Base-by-base conservation (phyloP, 805 yeast genomes). In the Kluyveromyces starmeri region DNA sequence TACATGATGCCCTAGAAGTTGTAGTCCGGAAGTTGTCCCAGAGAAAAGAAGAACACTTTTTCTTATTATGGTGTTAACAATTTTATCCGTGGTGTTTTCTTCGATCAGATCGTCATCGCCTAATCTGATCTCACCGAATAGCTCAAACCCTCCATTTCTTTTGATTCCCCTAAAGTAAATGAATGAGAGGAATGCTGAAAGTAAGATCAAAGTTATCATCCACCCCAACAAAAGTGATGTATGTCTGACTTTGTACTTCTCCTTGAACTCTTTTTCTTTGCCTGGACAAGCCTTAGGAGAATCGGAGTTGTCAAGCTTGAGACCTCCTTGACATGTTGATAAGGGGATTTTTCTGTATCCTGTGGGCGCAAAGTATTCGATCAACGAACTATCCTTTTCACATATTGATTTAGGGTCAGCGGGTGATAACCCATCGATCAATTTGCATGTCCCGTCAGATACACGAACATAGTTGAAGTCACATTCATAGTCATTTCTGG, bases 401-500 rank as follows among this genome's bases (percentile, higher is more conserved):
- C 96, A 84, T 36, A 71, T 67, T 38, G 68, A 71, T 18, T 69
- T 60, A 37, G 77, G 75, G 50, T 83, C 83, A 10, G 73, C 68
- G 6, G 94, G 83, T 4, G 67, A 55, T 36, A 73, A 64, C 0
- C 96, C 96, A 14, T 68, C 64, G n/a, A 86, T 83, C 26, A 86
- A 69, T 52, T 75, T 75, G 62, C 98, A 92, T 3, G 92, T 81
- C 14, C 94, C 94, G 51, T 85, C 95, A 0, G 48, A 41, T 33
- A 76, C 77, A 39, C 79, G 68, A 38, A 59, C 71, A 56, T 67
- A 88, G 59, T 88, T 88, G 64, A 77, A 84, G 56, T 92, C 98
- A 69, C 98, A 92, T 58, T 92, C 98, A 51, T 65, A 92, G 51
- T 89, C 98, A 34, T 71, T 70, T 57, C 95, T 71, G 0, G 92